Evolutionary conservation across 176 grass and related monocot species (phyloP).

Genomic region (Urochloa ruziziensis): DNA sequence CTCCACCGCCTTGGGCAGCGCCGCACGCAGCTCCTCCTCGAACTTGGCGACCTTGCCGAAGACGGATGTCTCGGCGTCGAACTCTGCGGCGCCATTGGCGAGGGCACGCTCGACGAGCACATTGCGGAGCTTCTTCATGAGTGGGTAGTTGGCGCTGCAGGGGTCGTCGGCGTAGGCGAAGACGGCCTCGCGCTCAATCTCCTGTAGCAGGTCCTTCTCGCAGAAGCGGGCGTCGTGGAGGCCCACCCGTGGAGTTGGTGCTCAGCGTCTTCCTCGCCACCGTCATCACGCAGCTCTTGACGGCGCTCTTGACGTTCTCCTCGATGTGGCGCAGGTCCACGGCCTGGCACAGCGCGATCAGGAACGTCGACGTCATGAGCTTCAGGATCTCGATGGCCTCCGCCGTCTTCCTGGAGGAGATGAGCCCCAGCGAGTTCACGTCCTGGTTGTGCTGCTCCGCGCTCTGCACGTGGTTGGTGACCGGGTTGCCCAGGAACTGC

Average conservation of each 20-base stretch:
- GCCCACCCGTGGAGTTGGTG: constrained; percentile 31
- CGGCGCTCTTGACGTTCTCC: constrained; percentile 57
- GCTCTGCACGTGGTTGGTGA: constrained; percentile 90
- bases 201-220: constrained; percentile 59
- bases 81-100: constrained; percentile 45
- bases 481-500: constrained; percentile 80
- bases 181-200: constrained; percentile 56
- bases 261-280: constrained; percentile 63
- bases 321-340: constrained; percentile 71
- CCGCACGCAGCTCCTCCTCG: constrained; percentile 45
- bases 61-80: constrained; percentile 45
- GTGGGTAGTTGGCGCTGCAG: constrained; percentile 64
- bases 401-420: constrained; percentile 69
- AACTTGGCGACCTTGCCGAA: constrained; percentile 59
- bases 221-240: constrained; percentile 58
- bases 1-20: constrained; percentile 49
- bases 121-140: constrained; percentile 64
- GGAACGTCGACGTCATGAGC: constrained; percentile 67
- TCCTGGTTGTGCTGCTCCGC: constrained; percentile 94
- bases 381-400: constrained; percentile 82
- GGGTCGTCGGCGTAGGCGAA: constrained; percentile 74
- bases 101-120: constrained; percentile 67
- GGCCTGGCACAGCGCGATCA: constrained; percentile 68
- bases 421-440: constrained; percentile 73
- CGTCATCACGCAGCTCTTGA: constrained; percentile 48